Conservation (phyloP, 805 yeast genomes). For the Candida chauliodis region DNA sequence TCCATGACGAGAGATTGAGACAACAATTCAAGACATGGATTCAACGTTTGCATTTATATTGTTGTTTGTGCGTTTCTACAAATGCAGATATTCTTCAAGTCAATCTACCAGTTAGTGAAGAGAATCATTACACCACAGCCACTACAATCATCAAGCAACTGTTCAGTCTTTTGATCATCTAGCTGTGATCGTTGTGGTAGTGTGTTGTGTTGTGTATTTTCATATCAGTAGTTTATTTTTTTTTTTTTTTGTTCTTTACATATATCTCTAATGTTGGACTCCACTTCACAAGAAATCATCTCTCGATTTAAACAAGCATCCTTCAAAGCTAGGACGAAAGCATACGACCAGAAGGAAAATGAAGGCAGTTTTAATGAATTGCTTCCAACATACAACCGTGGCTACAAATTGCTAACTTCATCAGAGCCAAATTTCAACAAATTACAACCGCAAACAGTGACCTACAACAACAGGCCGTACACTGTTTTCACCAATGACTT, state of each 20-base stretch:
- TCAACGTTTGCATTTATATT: too few species aligned
- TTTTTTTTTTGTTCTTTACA: neutral
- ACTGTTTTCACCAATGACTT: constrained; percentile 34
- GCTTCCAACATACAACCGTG: constrained; percentile 20
- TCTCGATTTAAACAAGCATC: constrained; percentile 37
- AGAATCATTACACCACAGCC: too few species aligned
- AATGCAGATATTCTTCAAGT: too few species aligned
- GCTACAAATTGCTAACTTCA: constrained; percentile 20
- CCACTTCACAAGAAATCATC: constrained; percentile 35
- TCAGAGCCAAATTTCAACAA: constrained; percentile 11
- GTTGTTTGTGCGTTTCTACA: too few species aligned
- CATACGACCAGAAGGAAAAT: constrained; percentile 2
- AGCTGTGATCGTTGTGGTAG: too few species aligned
- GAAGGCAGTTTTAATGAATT: constrained; percentile 5
- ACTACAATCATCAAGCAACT: neutral
- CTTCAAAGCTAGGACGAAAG: constrained; percentile 1
- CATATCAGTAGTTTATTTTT: too few species aligned
- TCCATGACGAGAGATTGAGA: too few species aligned
- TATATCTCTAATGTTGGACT: constrained; percentile 29
- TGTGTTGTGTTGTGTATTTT: too few species aligned
- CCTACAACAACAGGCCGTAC: constrained; percentile 33
- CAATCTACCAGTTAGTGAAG: too few species aligned
- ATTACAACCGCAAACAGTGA: constrained; percentile 33
- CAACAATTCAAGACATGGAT: too few species aligned
- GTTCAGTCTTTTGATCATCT: neutral